phyloP scores from a whole-genome alignment of 73 alveolate genomes.

The Paramecium bursaria region DNA sequence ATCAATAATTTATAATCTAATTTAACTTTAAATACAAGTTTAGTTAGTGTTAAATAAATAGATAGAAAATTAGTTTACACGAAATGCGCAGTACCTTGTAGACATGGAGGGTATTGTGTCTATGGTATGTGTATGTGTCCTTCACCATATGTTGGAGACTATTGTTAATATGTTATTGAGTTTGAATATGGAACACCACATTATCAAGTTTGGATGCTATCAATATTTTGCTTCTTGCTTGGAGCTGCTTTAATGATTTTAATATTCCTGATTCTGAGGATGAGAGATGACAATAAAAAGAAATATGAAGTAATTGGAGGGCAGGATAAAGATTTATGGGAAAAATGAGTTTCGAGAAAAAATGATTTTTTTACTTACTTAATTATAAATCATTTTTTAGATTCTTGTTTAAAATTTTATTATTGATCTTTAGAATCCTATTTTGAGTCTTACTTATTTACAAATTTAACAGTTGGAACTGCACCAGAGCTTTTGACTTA shows the following conservation, averaged over 20 bases:
- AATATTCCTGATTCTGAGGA: slow-evolving; percentile 8
- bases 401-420: too few relatives aligned
- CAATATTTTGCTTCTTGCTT: slow-evolving; percentile 16
- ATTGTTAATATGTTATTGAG: slow-evolving; percentile 21
- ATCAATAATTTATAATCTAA: background rate
- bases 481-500: background rate
- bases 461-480: slow-evolving; percentile 24
- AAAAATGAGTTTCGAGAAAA: too few relatives aligned
- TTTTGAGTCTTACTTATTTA: too few relatives aligned
- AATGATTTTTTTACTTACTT: too few relatives aligned
- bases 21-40: slow-evolving; percentile 6
- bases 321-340: slow-evolving; percentile 14
- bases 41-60: background rate
- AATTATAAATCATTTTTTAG: too few relatives aligned
- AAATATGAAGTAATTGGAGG: slow-evolving; percentile 48
- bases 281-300: slow-evolving; percentile 34
- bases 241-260: slow-evolving; percentile 28
- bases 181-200: slow-evolving; percentile 51
- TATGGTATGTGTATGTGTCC: slow-evolving; percentile 55
- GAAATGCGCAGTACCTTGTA: slow-evolving; percentile 61
- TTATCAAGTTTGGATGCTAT: slow-evolving; percentile 31
- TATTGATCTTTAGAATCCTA: too few relatives aligned
- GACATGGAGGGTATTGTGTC: slow-evolving; percentile 53
- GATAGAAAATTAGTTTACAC: slow-evolving; percentile 30
- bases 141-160: slow-evolving; percentile 57